These are phyloP conservation scores for Hygrophila difformis DNA, from an alignment of 257 asterid species.

Conservation along the genomic window DNA sequence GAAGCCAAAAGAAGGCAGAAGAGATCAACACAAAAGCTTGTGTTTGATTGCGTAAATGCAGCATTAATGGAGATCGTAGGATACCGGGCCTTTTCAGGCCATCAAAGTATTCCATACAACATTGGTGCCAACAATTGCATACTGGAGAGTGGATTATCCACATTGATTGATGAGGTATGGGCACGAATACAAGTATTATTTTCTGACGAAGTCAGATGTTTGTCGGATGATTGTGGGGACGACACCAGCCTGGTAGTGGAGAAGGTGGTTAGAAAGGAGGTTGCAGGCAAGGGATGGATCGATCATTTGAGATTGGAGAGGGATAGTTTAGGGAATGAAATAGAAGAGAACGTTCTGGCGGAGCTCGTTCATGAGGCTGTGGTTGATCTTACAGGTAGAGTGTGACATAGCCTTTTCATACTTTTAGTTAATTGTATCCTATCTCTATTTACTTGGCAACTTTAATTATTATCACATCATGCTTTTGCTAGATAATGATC, in stretches of 20 bases:
- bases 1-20: constrained; percentile 48
- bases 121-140: constrained; percentile 19
- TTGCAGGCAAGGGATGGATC: constrained; percentile 51
- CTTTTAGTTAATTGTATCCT: constrained; percentile 3
- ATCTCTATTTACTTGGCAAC: background rate
- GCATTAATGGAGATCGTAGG: constrained; percentile 45
- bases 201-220: constrained; percentile 27
- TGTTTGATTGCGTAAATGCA: constrained; percentile 65
- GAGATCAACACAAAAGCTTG: constrained; percentile 49
- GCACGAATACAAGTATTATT: constrained; percentile 39
- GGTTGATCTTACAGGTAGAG: constrained; percentile 37
- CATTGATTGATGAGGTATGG: constrained; percentile 51
- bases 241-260: constrained; percentile 38
- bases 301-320: constrained; percentile 37
- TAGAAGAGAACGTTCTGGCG: constrained; percentile 45
- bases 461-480: too few relatives aligned
- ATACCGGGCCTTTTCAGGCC: constrained; percentile 31
- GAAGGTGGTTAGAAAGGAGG: constrained; percentile 45
- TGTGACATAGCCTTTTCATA: constrained; percentile 17
- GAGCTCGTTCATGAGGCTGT: constrained; percentile 57
- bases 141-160: constrained; percentile 13
- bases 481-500: too few relatives aligned
- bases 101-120: constrained; percentile 24
- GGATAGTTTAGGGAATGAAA: constrained; percentile 39
- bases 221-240: constrained; percentile 28